Conservation (phyloP, 345 rosid species). For the Lepidium didymum region DNA sequence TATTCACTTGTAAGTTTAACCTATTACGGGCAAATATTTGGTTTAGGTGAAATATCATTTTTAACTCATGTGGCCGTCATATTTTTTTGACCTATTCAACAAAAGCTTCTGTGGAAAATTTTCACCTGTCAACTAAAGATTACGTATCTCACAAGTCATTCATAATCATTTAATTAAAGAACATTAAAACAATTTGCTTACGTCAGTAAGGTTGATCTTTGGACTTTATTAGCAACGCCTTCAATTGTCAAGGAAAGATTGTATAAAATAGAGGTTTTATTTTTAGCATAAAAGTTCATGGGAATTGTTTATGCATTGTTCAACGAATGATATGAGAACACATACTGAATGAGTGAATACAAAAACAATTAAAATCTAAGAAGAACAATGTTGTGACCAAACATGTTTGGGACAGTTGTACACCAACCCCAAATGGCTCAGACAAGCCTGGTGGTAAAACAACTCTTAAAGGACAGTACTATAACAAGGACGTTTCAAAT, state of each 20-base stretch:
- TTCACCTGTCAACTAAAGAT: not conserved
- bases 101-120: conserved; percentile 8
- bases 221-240: not conserved
- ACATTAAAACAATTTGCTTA: not conserved
- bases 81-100: conserved; percentile 16
- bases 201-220: not conserved
- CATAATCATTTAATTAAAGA: not conserved
- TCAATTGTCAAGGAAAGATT: not conserved
- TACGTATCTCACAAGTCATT: conserved; percentile 12
- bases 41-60: conserved; percentile 20
- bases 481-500: not conserved
- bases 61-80: not conserved
- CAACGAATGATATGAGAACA: not conserved
- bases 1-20: not conserved
- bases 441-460: not conserved
- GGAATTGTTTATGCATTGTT: not conserved
- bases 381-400: not conserved
- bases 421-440: conserved; percentile 19
- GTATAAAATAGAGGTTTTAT: not conserved
- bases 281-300: not conserved
- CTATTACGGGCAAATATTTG: not conserved
- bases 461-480: not conserved
- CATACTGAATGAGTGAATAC: not conserved
- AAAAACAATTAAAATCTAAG: not conserved
- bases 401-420: not conserved